A percentile compares a stretch with the other conserved stretches of the same genome.
Conservation (phyloP, 2,329 filamentous ascomycete species). For the Beauveria caledonica region DNA sequence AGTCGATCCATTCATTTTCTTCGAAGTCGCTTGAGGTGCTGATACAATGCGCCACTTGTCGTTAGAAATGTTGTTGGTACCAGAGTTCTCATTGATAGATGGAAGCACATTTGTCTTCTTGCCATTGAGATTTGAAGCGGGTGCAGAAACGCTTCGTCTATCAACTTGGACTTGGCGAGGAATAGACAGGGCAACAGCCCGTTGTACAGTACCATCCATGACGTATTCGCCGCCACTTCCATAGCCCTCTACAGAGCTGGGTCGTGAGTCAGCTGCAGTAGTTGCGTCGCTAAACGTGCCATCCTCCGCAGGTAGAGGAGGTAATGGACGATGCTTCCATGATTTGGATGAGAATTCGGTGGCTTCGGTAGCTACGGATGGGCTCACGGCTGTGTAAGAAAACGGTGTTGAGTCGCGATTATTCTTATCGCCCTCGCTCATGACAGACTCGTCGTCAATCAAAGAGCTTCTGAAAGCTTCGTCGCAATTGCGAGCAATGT, state of each 20-base stretch:
- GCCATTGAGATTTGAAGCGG: conserved; percentile 34
- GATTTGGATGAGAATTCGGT: conserved; percentile 24
- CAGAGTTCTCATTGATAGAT: conserved; percentile 39
- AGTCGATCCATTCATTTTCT: conserved; percentile 23
- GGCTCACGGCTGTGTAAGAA: conserved; percentile 31
- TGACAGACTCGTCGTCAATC: conserved; percentile 30
- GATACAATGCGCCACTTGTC: conserved; percentile 40
- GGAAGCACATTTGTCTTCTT: conserved; percentile 34
- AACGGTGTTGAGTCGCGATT: conserved; percentile 33
- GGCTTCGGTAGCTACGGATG: conserved; percentile 21
- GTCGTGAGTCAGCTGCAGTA: conserved; percentile 16
- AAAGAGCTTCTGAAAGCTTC: conserved; percentile 74
- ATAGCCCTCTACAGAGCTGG: conserved; percentile 20
- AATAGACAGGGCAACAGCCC: conserved; percentile 24
- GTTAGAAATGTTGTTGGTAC: conserved; percentile 13
- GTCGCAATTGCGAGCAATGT: conserved; percentile 83
- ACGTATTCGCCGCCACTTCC: conserved; percentile 15
- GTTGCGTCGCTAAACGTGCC: conserved; percentile 15
- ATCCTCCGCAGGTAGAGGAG: conserved; percentile 35
- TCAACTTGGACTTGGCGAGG: conserved; percentile 29
- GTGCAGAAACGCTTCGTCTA: conserved; percentile 43
- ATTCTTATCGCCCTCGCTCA: conserved; percentile 24
- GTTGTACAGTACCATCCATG: conserved; percentile 20
- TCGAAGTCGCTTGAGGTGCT: conserved; percentile 31
- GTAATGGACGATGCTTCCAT: conserved; percentile 44